Evolutionary conservation across 352 stramenopile genomes (phyloP), one percentile per base, ranked within the genome.

Genomic region (Globisporangium viniferum): DNA sequence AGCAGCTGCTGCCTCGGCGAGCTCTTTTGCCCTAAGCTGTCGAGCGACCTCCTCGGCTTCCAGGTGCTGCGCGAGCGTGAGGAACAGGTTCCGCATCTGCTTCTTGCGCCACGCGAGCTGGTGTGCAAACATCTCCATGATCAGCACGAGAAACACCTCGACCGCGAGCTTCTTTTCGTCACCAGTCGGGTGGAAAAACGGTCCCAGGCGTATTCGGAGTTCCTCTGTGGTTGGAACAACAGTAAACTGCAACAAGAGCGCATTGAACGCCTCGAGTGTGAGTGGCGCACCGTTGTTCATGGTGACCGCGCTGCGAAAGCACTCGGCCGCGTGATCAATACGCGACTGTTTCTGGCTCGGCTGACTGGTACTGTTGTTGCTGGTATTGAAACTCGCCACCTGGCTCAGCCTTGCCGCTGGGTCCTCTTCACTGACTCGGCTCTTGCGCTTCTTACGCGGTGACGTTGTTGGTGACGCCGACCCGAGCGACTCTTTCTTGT

Each of bases 161-260:
- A 75, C 46, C 2, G 80, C 64, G 20, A 91, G 58, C 49, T 90
- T 88, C 6, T 70, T 73, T 48, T 91, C 81, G n/a, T 90, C 80
- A 3, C 79, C 80, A 15, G 73, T 88, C 39, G 78, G 63, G 20
- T 71, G 76, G 56, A 88, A 91, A 59, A 90, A 89, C 2, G 73
- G 51, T 2, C 79, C 81, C 1, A 89, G 58, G 3, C 71, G 75
- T 4, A 62, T 60, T 1, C 49, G 35, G 0, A 91, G 64, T 48
- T 91, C 83, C 0, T 79, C 70, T 0, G 31, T 0, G 0, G 70
- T 72, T 2, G 81, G 74, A 0, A 53, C 27, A 3, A 79, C 62
- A 1, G 81, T 69, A 31, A 84, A 91, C 10, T 72, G 58, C 10
- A 75, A 27, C n/a, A 89, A 22, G 2, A 91, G n/a, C 0, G 69